Base-by-base conservation (phyloP, 2,329 filamentous ascomycete genomes). In the Penicillium sp. region DNA sequence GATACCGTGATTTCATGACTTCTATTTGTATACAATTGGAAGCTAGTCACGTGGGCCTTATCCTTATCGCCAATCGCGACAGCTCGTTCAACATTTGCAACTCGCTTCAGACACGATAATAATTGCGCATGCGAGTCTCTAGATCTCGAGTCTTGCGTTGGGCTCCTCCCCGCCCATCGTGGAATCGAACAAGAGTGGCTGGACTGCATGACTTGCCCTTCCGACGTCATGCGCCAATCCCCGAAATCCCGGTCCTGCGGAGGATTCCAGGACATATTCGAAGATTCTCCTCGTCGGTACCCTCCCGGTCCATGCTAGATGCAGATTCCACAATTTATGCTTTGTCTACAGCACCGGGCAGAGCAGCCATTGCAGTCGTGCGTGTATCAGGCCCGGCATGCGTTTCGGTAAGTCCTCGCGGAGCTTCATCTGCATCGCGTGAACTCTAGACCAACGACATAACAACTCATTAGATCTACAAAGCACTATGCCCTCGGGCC, bases 311-410 rank as follows among this genome's bases (percentile, higher is more conserved):
- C 15, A 56, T 59, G 44, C 42, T 63, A 28, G 61, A 66, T 46
- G 55, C 54, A 1, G 66, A 71, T 10, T 66, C 69, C 3, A 97
- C 92, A 1, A 95, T 98, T 46, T 97, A 95, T 69, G 93, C 93
- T 0, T 75, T 97, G 0, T 96, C 92, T 0, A 95, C 91, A 0
- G 89, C 89, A 0, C 77, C 86, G 9, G 93, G 92, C 1, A 84
- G 84, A 65, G 90, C 89, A 38, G 93, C 90, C 1, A 95, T 98
- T 66, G 92, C 92, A 1, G 84, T 97, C 31, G 83, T 97, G 45
- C 83, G 93, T 12, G 78, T 95, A 24, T 96, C 93, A 4, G 93
- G 93, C 0, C 80, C 87, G 25, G 82, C 83, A 39, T 92, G 87
- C 69, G 70, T 81, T 51, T 76, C 84, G 62, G 85, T 89, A 75